Evolutionary conservation across 768 basidiomycete genomes (phyloP).

Genomic region (Boletales sp.): DNA sequence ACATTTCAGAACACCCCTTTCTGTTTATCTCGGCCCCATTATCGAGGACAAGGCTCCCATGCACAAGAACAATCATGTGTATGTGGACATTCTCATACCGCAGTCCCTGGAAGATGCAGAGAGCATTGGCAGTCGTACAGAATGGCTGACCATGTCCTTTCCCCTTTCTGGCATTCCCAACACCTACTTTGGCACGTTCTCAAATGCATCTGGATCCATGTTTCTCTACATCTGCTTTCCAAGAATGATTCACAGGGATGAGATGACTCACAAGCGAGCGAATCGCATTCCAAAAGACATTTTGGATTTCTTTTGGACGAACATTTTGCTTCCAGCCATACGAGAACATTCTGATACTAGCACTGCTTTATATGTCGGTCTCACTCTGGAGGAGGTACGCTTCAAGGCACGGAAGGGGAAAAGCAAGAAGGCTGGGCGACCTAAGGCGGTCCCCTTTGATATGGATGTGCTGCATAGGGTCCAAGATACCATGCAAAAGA

Average conservation of each 20-base stretch:
- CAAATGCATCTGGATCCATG: no score
- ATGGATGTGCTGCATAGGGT: neutral
- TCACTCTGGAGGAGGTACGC: neutral
- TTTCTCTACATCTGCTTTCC: constrained; percentile 7
- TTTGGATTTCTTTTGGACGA: constrained; percentile 4
- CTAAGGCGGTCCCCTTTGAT: constrained; percentile 7
- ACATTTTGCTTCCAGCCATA: constrained; percentile 5
- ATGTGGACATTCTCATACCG: constrained; percentile 6
- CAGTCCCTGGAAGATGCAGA: constrained; percentile 2
- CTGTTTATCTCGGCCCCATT: neutral
- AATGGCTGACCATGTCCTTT: constrained; percentile 10
- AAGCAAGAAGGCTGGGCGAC: neutral
- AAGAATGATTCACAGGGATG: constrained; percentile 5
- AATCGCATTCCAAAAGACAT: constrained; percentile 1
- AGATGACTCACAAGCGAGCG: no score
- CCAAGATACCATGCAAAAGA: neutral
- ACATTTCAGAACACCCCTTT: neutral
- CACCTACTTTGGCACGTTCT: neutral
- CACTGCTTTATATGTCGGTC: neutral
- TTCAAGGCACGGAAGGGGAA: constrained; percentile 4
- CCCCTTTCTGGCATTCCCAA: constrained; percentile 6
- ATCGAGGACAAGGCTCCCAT: constrained; percentile 4
- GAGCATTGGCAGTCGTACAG: neutral
- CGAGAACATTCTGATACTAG: neutral
- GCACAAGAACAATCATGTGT: constrained; percentile 13